Conservation (phyloP, 805 yeast genomes). For the Ogataea haglerorum region DNA sequence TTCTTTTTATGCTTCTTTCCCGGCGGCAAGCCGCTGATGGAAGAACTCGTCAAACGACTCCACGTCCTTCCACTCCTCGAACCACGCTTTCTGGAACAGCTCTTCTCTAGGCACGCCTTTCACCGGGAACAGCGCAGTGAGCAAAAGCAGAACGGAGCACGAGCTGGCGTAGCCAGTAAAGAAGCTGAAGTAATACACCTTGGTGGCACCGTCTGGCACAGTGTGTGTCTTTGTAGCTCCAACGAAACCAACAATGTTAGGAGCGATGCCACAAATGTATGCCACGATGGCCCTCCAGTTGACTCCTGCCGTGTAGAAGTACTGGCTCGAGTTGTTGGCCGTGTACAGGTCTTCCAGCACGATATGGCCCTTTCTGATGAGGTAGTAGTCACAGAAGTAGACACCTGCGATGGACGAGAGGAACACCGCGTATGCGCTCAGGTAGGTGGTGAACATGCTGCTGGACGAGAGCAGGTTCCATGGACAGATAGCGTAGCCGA, state of each 20-base stretch:
- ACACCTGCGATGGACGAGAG: constrained; percentile 82
- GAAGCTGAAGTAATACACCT: constrained; percentile 70
- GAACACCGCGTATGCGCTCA: constrained; percentile 80
- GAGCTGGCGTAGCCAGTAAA: constrained; percentile 71
- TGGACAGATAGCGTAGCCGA: constrained; percentile 73
- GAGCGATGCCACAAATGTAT: constrained; percentile 73
- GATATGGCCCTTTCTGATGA: constrained; percentile 71
- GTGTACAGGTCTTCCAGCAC: constrained; percentile 62
- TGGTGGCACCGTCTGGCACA: constrained; percentile 77
- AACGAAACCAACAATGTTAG: constrained; percentile 84
- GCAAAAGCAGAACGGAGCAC: constrained; percentile 48
- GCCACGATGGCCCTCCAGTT: constrained; percentile 86
- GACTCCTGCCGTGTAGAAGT: constrained; percentile 63
- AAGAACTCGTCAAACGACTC: constrained; percentile 51
- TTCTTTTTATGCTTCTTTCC: constrained; percentile 5
- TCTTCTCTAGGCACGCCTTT: constrained; percentile 35
- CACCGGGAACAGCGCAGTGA: constrained; percentile 52
- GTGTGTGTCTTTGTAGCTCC: constrained; percentile 68
- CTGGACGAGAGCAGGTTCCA: constrained; percentile 75
- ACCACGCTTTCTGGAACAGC: constrained; percentile 55
- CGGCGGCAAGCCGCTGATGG: constrained; percentile 4
- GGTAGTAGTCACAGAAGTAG: constrained; percentile 61
- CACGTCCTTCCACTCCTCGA: constrained; percentile 59
- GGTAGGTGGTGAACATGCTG: constrained; percentile 71
- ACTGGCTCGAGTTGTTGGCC: constrained; percentile 41